Percentiles rank a stretch among this genome's conserved stretches.
phyloP scores from a whole-genome alignment of 345 rosid species.

The sweet orange (Citrus sinensis) region DVS_A1.0 CM039163.1:2354501-2355000 shows the following conservation, averaged over 20 bases:
- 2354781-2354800: constrained; percentile 28
- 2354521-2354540: neutral
- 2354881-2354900: constrained; percentile 31
- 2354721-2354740: constrained; percentile 37
- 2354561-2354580: constrained; percentile 49
- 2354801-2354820: constrained; percentile 44
- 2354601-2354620: constrained; percentile 43
- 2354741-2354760: constrained; percentile 50
- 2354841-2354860: constrained; percentile 37
- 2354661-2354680: constrained; percentile 47
- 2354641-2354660: constrained; percentile 58
- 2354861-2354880: constrained; percentile 39
- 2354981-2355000: constrained; percentile 37
- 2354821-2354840: constrained; percentile 46
- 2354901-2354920: constrained; percentile 44
- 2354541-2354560: neutral
- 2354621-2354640: constrained; percentile 45
- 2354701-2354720: constrained; percentile 27
- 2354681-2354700: constrained; percentile 47
- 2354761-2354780: constrained; percentile 36
- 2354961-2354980: constrained; percentile 33
- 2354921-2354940: constrained; percentile 46
- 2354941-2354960: constrained; percentile 28
- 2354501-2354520: neutral
- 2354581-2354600: constrained; percentile 29